These are phyloP conservation scores for Setaria italica DNA, from an alignment of 202 grass and related monocot species.

Conservation along the genomic window DNA sequence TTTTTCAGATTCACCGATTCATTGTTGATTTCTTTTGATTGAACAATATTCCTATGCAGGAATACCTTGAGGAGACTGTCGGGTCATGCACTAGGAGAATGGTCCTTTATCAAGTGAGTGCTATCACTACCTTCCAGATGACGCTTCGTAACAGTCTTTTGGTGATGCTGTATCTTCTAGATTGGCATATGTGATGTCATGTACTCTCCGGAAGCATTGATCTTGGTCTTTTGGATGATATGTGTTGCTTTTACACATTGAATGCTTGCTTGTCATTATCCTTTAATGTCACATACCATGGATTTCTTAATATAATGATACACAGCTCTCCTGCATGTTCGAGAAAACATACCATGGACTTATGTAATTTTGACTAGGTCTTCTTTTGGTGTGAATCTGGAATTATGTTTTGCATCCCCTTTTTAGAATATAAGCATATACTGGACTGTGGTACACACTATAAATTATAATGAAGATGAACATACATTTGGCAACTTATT, in stretches of 20 bases:
- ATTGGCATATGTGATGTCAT: not conserved
- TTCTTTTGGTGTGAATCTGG: not conserved
- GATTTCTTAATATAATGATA: too few relatives aligned
- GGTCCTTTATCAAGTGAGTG: slow-evolving; percentile 91
- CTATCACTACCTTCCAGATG: slow-evolving; percentile 1
- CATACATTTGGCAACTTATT: not conserved
- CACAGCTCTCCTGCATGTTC: too few relatives aligned
- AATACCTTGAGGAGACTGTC: slow-evolving; percentile 88
- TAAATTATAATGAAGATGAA: not conserved
- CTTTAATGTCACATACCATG: too few relatives aligned
- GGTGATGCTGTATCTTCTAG: slow-evolving; percentile 4
- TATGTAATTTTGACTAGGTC: not conserved
- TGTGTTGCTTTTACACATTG: not conserved
- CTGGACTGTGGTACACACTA: not conserved
- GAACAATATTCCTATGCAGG: slow-evolving; percentile 52
- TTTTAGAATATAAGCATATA: not conserved
- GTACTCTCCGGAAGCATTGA: not conserved
- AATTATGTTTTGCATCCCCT: slow-evolving; percentile 14
- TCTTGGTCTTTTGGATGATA: not conserved
- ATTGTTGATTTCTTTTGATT: slow-evolving; percentile 1
- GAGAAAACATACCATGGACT: not conserved
- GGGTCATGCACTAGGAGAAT: slow-evolving; percentile 79
- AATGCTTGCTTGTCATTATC: not conserved
- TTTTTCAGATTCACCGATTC: not conserved
- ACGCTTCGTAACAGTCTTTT: not conserved